Evolutionary conservation across 1,284 basidiomycete genomes (phyloP), one percentile per base, ranked within the genome.

Genomic region (Spongispora temasekensis): DNA sequence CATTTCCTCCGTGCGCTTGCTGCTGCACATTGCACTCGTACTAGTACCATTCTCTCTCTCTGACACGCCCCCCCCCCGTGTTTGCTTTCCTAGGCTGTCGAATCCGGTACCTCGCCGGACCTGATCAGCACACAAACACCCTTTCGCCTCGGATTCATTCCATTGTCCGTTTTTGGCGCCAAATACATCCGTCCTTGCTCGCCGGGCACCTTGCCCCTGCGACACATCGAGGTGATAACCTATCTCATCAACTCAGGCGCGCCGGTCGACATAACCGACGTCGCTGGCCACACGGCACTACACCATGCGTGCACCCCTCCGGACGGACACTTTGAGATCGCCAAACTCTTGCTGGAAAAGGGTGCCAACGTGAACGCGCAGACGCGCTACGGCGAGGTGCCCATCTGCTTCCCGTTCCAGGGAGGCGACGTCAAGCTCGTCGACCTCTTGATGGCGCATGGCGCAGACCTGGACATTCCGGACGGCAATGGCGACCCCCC

Each of bases 261-360:
- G 0, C 73, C 81, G 0, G 68, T 76, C 1, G 76, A 85, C 61
- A 31, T 77, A 4, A 68, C 71, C 1, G 84, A 87, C 61, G 78
- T 86, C 55, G 75, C 73, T 10, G 82, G 81, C 7, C 76, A 74
- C 68, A 83, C 82, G 1, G 82, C 84, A 3, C 75, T 86, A 2
- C 75, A 80, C 37, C 83, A 84, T 63, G 72, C 75, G 0, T 76
- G 78, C 6, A 77, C 76, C 32, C 70, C 70, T 0, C 69, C 70
- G 0, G 27, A 55, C 1, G 67, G 70, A 1, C 64, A 73, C 40
- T 61, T 68, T 6, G 68, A 74, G n/a, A 65, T 83, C 15, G 68
- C 73, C 1, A 75, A 73, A 13, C 60, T 74, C 15, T 72, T 86
- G 28, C 61, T 85, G 21, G 69, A 77, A 58, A 68, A 69, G 12